Conservation (phyloP, 345 rosid genomes). For the Populus pruinosa region DNA sequence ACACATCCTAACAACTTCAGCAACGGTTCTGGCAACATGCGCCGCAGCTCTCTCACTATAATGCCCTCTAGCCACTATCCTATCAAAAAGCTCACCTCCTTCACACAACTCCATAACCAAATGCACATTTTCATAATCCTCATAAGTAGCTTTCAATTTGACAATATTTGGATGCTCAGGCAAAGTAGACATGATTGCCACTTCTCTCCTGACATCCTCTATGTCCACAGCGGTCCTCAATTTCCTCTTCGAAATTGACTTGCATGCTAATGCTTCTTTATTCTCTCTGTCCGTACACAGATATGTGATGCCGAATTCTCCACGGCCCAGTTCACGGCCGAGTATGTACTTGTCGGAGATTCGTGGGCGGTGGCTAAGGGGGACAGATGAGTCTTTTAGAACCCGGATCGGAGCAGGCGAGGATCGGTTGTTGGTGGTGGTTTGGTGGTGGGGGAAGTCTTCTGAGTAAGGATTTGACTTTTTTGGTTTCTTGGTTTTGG, state of each 20-base stretch:
- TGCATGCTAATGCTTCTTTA: constrained; percentile 70
- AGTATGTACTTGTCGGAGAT: constrained; percentile 82
- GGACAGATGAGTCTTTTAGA: constrained; percentile 57
- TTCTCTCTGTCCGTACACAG: constrained; percentile 86
- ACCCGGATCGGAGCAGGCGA: constrained; percentile 63
- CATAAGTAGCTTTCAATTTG: constrained; percentile 85
- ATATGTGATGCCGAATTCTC: constrained; percentile 90
- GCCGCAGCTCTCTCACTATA: constrained; percentile 95
- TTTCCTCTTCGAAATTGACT: constrained; percentile 85
- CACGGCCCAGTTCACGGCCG: constrained; percentile 86
- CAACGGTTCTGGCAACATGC: constrained; percentile 63
- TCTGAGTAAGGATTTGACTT: constrained; percentile 60
- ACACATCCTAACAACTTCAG: constrained; percentile 91
- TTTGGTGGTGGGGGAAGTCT: constrained; percentile 27
- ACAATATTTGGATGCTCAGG: constrained; percentile 87
- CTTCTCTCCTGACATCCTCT: constrained; percentile 91
- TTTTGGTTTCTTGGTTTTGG: constrained; percentile 27
- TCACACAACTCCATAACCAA: constrained; percentile 96
- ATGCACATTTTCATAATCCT: constrained; percentile 85
- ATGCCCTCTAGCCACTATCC: constrained; percentile 96
- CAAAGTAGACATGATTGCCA: constrained; percentile 79
- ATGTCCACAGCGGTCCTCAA: constrained; percentile 81
- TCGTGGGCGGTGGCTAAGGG: constrained; percentile 56
- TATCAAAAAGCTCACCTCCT: constrained; percentile 91
- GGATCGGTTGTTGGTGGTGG: neutral